Evolutionary conservation across 2,329 filamentous ascomycete species (phyloP).

Genomic region (Ambrosiella xylebori): DNA sequence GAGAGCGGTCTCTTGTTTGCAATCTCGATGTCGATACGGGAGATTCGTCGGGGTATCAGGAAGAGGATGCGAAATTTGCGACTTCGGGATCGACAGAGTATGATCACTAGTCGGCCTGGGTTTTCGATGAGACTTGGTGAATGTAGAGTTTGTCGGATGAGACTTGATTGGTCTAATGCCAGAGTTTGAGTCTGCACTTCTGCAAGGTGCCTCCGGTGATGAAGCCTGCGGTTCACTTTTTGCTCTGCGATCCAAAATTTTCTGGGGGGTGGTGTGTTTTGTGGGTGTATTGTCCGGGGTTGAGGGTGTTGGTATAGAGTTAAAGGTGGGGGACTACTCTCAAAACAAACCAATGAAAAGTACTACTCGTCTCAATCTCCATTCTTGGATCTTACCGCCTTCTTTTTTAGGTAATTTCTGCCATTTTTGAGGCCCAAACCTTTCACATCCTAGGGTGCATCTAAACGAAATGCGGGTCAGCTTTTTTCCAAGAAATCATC

Average conservation of each 20-base stretch:
- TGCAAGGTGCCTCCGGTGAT: neutral
- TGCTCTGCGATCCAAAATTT: neutral
- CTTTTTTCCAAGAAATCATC: neutral
- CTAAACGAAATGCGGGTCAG: constrained; percentile 4
- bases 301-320: neutral
- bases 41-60: too few species aligned
- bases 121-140: neutral
- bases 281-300: neutral
- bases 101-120: too few species aligned
- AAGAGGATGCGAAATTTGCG: too few species aligned
- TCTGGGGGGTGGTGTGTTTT: neutral
- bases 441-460: neutral
- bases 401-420: neutral
- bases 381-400: neutral
- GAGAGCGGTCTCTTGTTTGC: too few species aligned
- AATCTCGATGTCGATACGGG: too few species aligned
- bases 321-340: neutral
- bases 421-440: neutral
- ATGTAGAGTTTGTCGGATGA: neutral
- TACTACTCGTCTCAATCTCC: neutral
- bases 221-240: neutral
- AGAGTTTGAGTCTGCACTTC: neutral
- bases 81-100: too few species aligned
- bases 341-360: neutral
- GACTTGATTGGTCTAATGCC: neutral